A percentile compares a stretch with the other conserved stretches of the same genome.
These are phyloP conservation scores for Kazachstania sp. DNA, from an alignment of 1,139 yeast genomes.

Conservation along the genomic window DNA sequence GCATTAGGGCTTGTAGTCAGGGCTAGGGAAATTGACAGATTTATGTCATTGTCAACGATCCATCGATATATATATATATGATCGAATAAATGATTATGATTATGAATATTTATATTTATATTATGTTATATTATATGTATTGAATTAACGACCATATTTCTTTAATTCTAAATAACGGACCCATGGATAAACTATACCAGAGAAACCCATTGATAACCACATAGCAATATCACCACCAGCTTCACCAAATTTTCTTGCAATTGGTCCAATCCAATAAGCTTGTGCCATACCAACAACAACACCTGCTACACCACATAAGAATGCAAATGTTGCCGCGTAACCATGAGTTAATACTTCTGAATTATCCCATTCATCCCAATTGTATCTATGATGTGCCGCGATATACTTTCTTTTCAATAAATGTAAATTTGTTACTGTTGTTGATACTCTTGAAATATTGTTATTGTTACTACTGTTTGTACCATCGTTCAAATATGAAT, in stretches of 20 bases:
- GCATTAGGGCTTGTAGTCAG: too few relatives aligned
- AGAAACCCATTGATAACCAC: constrained; percentile 70
- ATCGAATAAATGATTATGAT: too few relatives aligned
- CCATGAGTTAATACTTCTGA: constrained; percentile 49
- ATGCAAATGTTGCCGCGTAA: constrained; percentile 53
- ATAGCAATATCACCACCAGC: constrained; percentile 73
- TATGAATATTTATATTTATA: neutral
- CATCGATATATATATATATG: too few relatives aligned
- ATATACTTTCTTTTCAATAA: constrained; percentile 15
- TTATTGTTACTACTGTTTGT: neutral
- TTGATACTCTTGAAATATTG: neutral
- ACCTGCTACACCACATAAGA: constrained; percentile 59
- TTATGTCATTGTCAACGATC: too few relatives aligned
- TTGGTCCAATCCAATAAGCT: constrained; percentile 65
- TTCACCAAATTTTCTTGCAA: constrained; percentile 50
- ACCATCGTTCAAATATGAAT: neutral
- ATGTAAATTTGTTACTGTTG: constrained; percentile 12
- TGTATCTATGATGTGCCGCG: constrained; percentile 37
- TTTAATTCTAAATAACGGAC: constrained; percentile 57
- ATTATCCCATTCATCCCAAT: constrained; percentile 63
- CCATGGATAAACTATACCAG: constrained; percentile 56
- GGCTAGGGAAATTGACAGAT: too few relatives aligned
- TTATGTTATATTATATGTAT: neutral
- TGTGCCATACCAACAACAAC: constrained; percentile 81
- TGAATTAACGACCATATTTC: constrained; percentile 35